These are phyloP conservation scores for Trichopus zeylanicus DNA, from an alignment of 116 monocot species.

Conservation along the genomic window DNA sequence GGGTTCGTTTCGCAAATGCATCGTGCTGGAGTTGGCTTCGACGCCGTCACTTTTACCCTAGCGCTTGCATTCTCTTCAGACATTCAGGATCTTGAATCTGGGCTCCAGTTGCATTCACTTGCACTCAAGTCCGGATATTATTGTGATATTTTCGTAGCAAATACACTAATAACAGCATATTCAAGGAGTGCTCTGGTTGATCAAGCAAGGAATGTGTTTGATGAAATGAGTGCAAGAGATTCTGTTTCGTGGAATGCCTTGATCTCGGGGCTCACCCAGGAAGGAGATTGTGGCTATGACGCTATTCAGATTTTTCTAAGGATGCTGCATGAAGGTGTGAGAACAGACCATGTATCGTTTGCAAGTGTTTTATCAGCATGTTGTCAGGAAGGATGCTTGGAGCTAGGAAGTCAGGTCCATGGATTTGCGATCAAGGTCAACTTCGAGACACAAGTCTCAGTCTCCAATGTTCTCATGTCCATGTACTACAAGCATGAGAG, in stretches of 20 bases:
- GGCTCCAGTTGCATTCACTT: slow-evolving; percentile 44
- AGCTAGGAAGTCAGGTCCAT: slow-evolving; percentile 54
- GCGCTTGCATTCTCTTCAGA: slow-evolving; percentile 35
- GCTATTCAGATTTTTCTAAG: slow-evolving; percentile 36
- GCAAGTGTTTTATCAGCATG: slow-evolving; percentile 54
- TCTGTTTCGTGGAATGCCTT: slow-evolving; percentile 68
- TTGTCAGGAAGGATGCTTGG: slow-evolving; percentile 18
- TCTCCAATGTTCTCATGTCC: slow-evolving; percentile 74
- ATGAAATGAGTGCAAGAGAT: slow-evolving; percentile 36
- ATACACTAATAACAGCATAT: slow-evolving; percentile 61
- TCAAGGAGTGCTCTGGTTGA: slow-evolving; percentile 11
- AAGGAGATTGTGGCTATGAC: slow-evolving; percentile 29
- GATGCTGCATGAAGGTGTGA: slow-evolving; percentile 35
- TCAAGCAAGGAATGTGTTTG: slow-evolving; percentile 32
- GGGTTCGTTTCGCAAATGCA: slow-evolving; percentile 36
- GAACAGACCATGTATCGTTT: slow-evolving; percentile 51
- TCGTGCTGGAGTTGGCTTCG: slow-evolving; percentile 30
- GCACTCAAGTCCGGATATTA: slow-evolving; percentile 32
- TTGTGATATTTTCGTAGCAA: slow-evolving; percentile 46
- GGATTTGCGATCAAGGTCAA: slow-evolving; percentile 34
- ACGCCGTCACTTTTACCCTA: slow-evolving; percentile 51
- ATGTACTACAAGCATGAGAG: slow-evolving; percentile 58
- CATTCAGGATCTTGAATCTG: slow-evolving; percentile 12
- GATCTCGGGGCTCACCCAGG: slow-evolving; percentile 51
- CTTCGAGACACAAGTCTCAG: slow-evolving; percentile 19